Conservation (phyloP, 2,329 filamentous ascomycete species). For the Trichoderma afroharzianum region DNA sequence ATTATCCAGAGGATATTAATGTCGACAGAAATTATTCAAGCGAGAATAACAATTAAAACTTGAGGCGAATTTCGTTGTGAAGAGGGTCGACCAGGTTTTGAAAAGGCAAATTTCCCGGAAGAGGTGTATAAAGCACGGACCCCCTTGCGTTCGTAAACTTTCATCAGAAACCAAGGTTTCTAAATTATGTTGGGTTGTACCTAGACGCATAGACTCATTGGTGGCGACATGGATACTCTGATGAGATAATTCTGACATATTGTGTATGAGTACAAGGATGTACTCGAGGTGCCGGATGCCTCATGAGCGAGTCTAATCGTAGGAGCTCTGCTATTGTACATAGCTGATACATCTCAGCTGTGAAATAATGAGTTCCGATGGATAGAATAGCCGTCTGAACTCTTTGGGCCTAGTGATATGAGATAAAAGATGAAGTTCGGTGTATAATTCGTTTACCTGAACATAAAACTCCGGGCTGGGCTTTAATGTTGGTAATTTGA, state of each 20-base stretch:
- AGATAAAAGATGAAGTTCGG: neutral
- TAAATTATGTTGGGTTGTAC: neutral
- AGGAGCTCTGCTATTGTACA: neutral
- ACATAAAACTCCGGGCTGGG: too few relatives aligned
- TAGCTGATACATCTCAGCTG: neutral
- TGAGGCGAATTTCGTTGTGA: neutral
- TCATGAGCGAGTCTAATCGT: neutral
- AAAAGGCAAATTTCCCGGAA: neutral
- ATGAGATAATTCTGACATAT: neutral
- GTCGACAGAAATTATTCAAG: neutral
- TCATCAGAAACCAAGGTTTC: neutral
- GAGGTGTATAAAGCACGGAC: neutral
- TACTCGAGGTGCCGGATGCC: neutral
- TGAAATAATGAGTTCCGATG: neutral
- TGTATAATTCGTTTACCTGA: neutral
- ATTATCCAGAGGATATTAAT: neutral
- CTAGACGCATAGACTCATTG: neutral
- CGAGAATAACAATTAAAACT: neutral
- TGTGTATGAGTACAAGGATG: neutral
- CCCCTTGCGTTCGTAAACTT: neutral
- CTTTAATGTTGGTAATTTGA: neutral
- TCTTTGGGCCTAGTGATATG: too few relatives aligned
- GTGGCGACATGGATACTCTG: neutral
- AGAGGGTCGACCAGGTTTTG: neutral
- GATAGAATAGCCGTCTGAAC: neutral